phyloP scores from a whole-genome alignment of 139 green algal genomes.

The Mychonastes homosphaera region DNA sequence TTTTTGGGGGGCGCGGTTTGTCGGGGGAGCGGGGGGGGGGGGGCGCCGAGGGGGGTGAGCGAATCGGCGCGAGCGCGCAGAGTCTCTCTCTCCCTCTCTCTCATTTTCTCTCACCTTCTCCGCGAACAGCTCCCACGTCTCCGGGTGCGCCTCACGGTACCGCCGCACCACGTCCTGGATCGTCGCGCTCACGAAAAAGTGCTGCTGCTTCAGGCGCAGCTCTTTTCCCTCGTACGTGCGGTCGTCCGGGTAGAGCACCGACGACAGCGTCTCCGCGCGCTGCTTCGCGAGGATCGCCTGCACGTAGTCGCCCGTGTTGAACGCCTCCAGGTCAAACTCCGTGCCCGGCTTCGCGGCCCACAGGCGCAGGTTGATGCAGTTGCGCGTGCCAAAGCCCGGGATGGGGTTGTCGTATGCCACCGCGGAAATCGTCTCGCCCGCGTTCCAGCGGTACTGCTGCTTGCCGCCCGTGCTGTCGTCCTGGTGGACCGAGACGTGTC shows the following conservation, averaged over 20 bases:
- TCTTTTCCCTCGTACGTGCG: slow-evolving; percentile 92
- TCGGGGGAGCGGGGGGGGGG: too few species aligned
- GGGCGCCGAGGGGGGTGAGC: neutral
- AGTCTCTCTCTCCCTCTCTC: neutral
- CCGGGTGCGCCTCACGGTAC: slow-evolving; percentile 43
- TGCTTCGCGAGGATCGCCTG: slow-evolving; percentile 62
- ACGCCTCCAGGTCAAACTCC: slow-evolving; percentile 89
- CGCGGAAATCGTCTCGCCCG: slow-evolving; percentile 60
- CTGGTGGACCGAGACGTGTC: slow-evolving; percentile 7
- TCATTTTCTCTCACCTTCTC: slow-evolving; percentile 49
- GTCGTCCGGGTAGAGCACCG: slow-evolving; percentile 98
- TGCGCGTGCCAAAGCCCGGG: slow-evolving; percentile 83
- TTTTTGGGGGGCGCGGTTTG: too few species aligned
- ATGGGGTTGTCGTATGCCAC: slow-evolving; percentile 93
- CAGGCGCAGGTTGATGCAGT: slow-evolving; percentile 91
- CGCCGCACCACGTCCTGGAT: slow-evolving; percentile 53
- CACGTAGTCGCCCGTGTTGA: slow-evolving; percentile 81
- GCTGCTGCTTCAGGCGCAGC: slow-evolving; percentile 98
- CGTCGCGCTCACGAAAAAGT: slow-evolving; percentile 94
- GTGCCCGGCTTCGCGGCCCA: slow-evolving; percentile 79
- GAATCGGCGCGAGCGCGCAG: neutral
- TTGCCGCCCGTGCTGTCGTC: neutral
- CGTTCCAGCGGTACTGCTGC: slow-evolving; percentile 3
- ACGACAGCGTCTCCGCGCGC: slow-evolving; percentile 89
- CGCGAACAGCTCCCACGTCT: slow-evolving; percentile 56